Evolutionary conservation across 129 eudicot species (phyloP).

Genomic region (sunflower (Helianthus annuus)): HanXRQr2.0-SUNRISE NC_035449.2:151683673-151684172

Average conservation of each 20-base stretch:
- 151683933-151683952: conserved; percentile 77
- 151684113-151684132: conserved; percentile 97
- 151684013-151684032: conserved; percentile 98
- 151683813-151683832: conserved; percentile 96
- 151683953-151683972: conserved; percentile 97
- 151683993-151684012: conserved; percentile 95
- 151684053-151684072: conserved; percentile 75
- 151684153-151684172: conserved; percentile 99
- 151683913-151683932: not conserved
- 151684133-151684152: conserved; percentile 99
- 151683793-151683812: conserved; percentile 98
- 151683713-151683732: conserved; percentile 94
- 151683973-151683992: conserved; percentile 93
- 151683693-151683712: conserved; percentile 83
- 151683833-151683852: conserved; percentile 56
- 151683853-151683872: not conserved
- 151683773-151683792: conserved; percentile 97
- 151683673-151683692: conserved; percentile 95
- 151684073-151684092: conserved; percentile 99
- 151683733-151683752: conserved; percentile 97
- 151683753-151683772: conserved; percentile 98
- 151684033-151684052: conserved; percentile 91
- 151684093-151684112: conserved; percentile 95
- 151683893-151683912: conserved; percentile 15
- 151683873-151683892: not conserved